Base-by-base conservation (phyloP, 148 eudicot genomes). In the Gaultheria prostrata region DNA sequence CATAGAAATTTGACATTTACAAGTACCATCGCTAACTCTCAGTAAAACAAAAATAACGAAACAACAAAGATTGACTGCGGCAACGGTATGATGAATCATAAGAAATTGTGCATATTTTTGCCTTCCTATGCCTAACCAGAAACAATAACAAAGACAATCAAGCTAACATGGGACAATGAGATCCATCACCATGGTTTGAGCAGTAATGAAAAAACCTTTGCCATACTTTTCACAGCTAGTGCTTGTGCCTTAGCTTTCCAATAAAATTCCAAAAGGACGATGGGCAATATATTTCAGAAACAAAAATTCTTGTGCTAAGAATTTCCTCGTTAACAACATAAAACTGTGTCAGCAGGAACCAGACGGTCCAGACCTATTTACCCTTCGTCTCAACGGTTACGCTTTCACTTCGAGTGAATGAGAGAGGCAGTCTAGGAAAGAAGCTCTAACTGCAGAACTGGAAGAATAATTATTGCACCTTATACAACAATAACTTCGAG, bases 1-100 rank as follows among this genome's bases (percentile, higher is more conserved):
- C 2, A 28, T 7, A 33, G 32, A 2, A n/a, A n/a, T 30, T 82
- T 53, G 14, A 2, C 69, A 24, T 71, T 20, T 72, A 33, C 21
- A 51, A 79, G n/a, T 70, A 69, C 83, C 77, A 81, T 49, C 43
- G 26, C 24, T 11, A 80, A 2, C 30, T 48, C 33, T 24, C 79
- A 50, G 15, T 3, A 77, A 28, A 50, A 12, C 6, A 17, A 45
- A 26, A 15, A 50, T 43, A 14, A 1, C 7, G 49, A 30, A 26
- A 50, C 24, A 46, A 26, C 30, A 3, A 21, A 2, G 24, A 61
- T n/a, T 61, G 57, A 46, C 18, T 80, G 57, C n/a, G 48, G 4
- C 12, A 28, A 63, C 14, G 28, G 45, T 57, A 11, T 7, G 26
- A 46, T 17, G 10, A 18, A 26, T 67, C 15, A 26, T 30, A 67